Percentiles rank a stretch among this genome's conserved stretches.
phyloP scores from a whole-genome alignment of 176 grass and related monocot genomes.

The Hordeum vulgare region DNA sequence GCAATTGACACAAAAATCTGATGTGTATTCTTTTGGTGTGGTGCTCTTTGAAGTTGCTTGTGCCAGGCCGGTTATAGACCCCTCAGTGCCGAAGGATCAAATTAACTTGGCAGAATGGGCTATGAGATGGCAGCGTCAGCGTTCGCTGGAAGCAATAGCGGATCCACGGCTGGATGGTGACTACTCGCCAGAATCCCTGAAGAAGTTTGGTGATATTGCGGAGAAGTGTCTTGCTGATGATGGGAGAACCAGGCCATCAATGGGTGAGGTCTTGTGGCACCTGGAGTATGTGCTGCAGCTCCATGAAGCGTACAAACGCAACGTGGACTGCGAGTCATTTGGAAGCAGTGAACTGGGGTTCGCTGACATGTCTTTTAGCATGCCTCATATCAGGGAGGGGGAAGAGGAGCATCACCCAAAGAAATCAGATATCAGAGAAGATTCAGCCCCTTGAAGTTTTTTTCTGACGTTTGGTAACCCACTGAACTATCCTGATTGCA shows the following conservation, averaged over 20 bases:
- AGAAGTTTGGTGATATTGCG: constrained; percentile 87
- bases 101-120: constrained; percentile 97
- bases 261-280: constrained; percentile 95
- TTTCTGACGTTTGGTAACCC: constrained; percentile 15
- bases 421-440: constrained; percentile 44
- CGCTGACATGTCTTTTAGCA: constrained; percentile 56
- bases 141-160: constrained; percentile 62
- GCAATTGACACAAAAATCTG: constrained; percentile 90
- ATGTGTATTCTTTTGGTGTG: constrained; percentile 96
- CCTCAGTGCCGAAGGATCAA: constrained; percentile 78
- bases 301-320: constrained; percentile 76
- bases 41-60: constrained; percentile 90
- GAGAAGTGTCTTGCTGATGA: constrained; percentile 97
- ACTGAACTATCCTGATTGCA: constrained; percentile 16
- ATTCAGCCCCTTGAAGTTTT: constrained; percentile 10
- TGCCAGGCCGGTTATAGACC: constrained; percentile 87
- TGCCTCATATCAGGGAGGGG: constrained; percentile 63
- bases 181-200: constrained; percentile 80
- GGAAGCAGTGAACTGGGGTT: constrained; percentile 76
- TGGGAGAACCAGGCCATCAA: constrained; percentile 64
- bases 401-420: constrained; percentile 46
- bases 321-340: constrained; percentile 66
- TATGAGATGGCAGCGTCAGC: constrained; percentile 89
- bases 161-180: constrained; percentile 65
- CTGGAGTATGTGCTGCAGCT: constrained; percentile 88